Evolutionary conservation across 192 early-diverging fungal species (phyloP), one percentile per base, ranked within the genome.

Genomic region (Coemansia sp.): DNA sequence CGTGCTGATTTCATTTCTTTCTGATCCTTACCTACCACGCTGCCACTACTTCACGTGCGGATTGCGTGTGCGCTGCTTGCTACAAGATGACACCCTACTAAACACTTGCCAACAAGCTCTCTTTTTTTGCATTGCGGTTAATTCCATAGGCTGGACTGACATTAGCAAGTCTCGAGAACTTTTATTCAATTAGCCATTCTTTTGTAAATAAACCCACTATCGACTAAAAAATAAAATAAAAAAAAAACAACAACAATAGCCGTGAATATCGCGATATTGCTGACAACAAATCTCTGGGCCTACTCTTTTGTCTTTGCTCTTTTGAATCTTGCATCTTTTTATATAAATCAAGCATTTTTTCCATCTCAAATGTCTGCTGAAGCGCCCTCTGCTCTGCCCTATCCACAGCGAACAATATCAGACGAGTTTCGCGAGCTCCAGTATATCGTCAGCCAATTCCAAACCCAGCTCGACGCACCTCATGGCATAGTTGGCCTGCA

Each of bases 401-500:
- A 59, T 17, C 70, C 75, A 32, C 67, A 38, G 51, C 74, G 79
- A 24, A 74, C 79, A 6, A 71, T 77, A 12, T 62, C 64, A 12
- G 79, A 82, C 27, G 79, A 82, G 67, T 65, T 82, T 31, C 65
- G 62, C 53, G 68, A 71, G 49, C 42, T 82, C 20, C 79, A 77
- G 22, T 46, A 60, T 14, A 70, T 77, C 10, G 61, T 77, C 8
- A 42, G 53, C 20, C 64, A 58, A 49, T 82, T 82, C 54, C 74
- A 77, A 36, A 46, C 19, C 42, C 79, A 77, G 65, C 70, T 82
- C 22, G 62, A 68, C 36, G 36, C 57, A 41, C 25, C 71, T 9
- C 60, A 68, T 42, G 79, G 79, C 46, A 70, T 51, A 11, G 59
- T 73, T 14, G 60, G 67, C 0, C 60, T 82, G 62, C 79, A 82